These are phyloP conservation scores for Termitomyces sp. DNA, from an alignment of 768 basidiomycete species.

Conservation along the genomic window DNA sequence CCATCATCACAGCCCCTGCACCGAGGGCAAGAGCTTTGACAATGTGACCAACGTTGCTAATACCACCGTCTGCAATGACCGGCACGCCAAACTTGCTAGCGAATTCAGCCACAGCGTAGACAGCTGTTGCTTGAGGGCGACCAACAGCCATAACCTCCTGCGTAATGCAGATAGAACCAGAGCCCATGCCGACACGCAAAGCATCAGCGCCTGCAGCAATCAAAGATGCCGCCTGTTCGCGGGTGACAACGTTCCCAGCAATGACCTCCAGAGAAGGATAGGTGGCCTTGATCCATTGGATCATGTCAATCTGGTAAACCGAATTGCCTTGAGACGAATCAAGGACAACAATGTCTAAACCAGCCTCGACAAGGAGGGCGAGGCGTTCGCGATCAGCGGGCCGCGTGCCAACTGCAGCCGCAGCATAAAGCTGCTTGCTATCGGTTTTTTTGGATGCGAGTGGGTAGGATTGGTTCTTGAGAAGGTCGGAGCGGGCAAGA, in stretches of 20 bases:
- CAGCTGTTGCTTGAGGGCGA: slow-evolving; percentile 96
- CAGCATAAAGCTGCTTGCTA: slow-evolving; percentile 94
- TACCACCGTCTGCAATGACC: slow-evolving; percentile 94
- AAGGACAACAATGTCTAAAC: slow-evolving; percentile 90
- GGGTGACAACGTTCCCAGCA: slow-evolving; percentile 96
- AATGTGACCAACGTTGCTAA: slow-evolving; percentile 94
- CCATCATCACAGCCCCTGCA: slow-evolving; percentile 99
- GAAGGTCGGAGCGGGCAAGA: slow-evolving; percentile 92
- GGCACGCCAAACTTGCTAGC: slow-evolving; percentile 91
- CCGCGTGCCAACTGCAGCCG: slow-evolving; percentile 93
- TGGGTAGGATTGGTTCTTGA: slow-evolving; percentile 97
- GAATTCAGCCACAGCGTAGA: slow-evolving; percentile 95
- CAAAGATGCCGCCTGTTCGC: slow-evolving; percentile 92
- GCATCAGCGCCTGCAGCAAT: slow-evolving; percentile 95
- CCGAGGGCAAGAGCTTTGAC: slow-evolving; percentile 95
- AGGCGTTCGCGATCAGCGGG: slow-evolving; percentile 85
- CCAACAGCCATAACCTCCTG: slow-evolving; percentile 99
- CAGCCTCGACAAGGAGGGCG: slow-evolving; percentile 83
- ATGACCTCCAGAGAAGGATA: slow-evolving; percentile 89
- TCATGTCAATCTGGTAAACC: slow-evolving; percentile 90
- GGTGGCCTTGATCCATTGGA: slow-evolving; percentile 85
- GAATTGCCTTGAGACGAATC: slow-evolving; percentile 99
- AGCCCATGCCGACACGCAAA: slow-evolving; percentile 97
- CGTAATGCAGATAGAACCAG: slow-evolving; percentile 98
- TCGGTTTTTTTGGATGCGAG: slow-evolving; percentile 88